A percentile compares a stretch with the other conserved stretches of the same genome.
Evolutionary conservation across 805 yeast species (phyloP).

Genomic region (Suhomyces emberorum): DNA sequence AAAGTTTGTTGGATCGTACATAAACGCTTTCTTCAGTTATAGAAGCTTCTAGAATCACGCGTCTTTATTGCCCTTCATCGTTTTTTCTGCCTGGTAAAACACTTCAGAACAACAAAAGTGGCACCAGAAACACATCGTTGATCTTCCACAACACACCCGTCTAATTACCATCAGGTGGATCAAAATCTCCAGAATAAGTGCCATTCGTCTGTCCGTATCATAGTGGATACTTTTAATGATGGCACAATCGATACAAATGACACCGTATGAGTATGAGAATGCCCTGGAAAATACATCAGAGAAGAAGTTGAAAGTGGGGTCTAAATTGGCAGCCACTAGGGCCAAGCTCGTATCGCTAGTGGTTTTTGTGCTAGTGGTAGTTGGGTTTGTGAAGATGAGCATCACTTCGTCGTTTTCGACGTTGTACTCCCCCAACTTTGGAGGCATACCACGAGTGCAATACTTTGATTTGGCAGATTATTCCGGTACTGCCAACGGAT

Average conservation of each 20-base stretch:
- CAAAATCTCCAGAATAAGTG: too few species aligned
- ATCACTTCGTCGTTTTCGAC: neutral
- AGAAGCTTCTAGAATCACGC: too few species aligned
- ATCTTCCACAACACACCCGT: too few species aligned
- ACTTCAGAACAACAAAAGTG: too few species aligned
- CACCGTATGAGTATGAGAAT: slow-evolving; percentile 21
- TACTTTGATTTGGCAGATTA: slow-evolving; percentile 71
- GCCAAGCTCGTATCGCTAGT: slow-evolving; percentile 1
- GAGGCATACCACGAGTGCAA: slow-evolving; percentile 42
- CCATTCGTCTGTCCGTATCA: too few species aligned
- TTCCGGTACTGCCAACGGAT: slow-evolving; percentile 66
- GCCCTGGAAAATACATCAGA: slow-evolving; percentile 1
- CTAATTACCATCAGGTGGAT: too few species aligned
- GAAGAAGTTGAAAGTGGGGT: slow-evolving; percentile 1
- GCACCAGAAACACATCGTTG: too few species aligned
- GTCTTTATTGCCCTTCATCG: too few species aligned
- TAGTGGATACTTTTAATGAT: neutral
- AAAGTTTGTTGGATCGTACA: too few species aligned
- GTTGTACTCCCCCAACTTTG: slow-evolving; percentile 34
- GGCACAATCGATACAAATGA: slow-evolving; percentile 17
- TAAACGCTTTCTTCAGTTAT: too few species aligned
- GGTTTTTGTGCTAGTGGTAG: slow-evolving; percentile 1
- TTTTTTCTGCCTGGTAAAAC: too few species aligned
- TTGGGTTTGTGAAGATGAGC: neutral
- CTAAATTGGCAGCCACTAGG: neutral